Percentiles rank a stretch among this genome's conserved stretches.
phyloP scores from a whole-genome alignment of 495 filamentous ascomycete genomes.

The Penicillium antarcticum region DNA sequence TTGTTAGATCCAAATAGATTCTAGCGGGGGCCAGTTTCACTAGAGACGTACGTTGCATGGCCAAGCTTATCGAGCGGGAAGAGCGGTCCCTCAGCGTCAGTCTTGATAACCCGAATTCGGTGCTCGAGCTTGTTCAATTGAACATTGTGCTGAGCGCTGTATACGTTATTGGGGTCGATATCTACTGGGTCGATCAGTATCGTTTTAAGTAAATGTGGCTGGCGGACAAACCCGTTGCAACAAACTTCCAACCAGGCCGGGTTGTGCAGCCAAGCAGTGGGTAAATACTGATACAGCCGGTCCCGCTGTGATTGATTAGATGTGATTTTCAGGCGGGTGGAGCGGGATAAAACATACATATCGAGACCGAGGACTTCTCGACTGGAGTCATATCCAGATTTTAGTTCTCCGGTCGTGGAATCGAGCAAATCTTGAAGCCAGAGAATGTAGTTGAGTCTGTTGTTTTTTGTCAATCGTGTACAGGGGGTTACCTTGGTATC shows the following conservation, averaged over 20 bases:
- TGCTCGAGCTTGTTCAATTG: constrained; percentile 57
- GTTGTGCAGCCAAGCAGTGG: constrained; percentile 74
- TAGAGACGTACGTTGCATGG: constrained; percentile 40
- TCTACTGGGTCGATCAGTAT: constrained; percentile 44
- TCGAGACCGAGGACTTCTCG: constrained; percentile 71
- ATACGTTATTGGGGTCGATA: constrained; percentile 69
- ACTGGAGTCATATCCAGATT: constrained; percentile 52
- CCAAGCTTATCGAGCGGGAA: constrained; percentile 53
- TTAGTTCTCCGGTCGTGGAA: constrained; percentile 54
- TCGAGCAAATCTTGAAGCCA: constrained; percentile 89
- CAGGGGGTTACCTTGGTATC: background rate
- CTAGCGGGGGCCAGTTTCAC: background rate
- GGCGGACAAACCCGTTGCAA: constrained; percentile 57
- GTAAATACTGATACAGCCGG: constrained; percentile 88
- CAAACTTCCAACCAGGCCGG: constrained; percentile 66
- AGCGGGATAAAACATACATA: constrained; percentile 46
- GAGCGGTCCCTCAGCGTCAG: constrained; percentile 48
- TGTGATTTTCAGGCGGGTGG: background rate
- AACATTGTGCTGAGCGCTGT: constrained; percentile 63
- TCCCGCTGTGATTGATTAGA: constrained; percentile 52
- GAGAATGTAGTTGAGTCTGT: constrained; percentile 78
- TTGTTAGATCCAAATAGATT: background rate
- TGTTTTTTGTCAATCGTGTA: constrained; percentile 1
- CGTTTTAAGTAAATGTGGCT: constrained; percentile 3
- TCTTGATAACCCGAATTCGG: constrained; percentile 62